Evolutionary conservation across 2,329 filamentous ascomycete genomes (phyloP), one percentile per base, ranked within the genome.

Genomic region (Calonectria crousiana): DNA sequence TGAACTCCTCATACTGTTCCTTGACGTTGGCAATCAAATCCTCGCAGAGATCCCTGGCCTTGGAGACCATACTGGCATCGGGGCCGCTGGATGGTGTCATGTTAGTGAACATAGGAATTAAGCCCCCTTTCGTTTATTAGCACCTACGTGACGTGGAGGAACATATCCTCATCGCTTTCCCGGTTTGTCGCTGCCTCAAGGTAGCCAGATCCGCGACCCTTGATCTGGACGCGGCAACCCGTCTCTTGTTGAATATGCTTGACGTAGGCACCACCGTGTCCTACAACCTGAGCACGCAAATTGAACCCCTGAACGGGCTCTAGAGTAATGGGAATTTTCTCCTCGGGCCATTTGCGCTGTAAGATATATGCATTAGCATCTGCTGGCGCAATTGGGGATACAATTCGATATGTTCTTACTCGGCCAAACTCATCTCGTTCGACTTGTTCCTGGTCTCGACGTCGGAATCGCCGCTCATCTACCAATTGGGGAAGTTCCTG

Each of bases 211-310:
- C 96, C 96, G 76, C 95, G 95, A 23, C 97, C 97, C 84, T 99
- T 99, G 87, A 99, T 99, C 84, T 99, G 97, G 32, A 99, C 97
- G 79, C 96, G 95, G 84, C 97, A 98, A 75, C 95, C 91, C 18
- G 97, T 98, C 85, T 98, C 95, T 83, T 96, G 93, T 85, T 98
- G 97, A 78, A 99, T 98, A 83, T 98, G 96, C 86, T 99, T 99
- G 75, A 99, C 97, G 83, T 98, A 98, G 53, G 95, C 94, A 74
- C 97, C 97, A 38, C 95, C 95, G 79, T 96, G 94, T 65, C 97
- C 97, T 69, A 99, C 97, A 60, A 99, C 96, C 83, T 98, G 96
- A 67, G 97, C 97, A 76, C 97, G 94, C 62, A 99, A 89, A 82
- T 99, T 99, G 87, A 99, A 99, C 26, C 97, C 97, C 30, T 93